A percentile compares a stretch with the other conserved stretches of the same genome.
Evolutionary conservation across 2,329 filamentous ascomycete genomes (phyloP).

Genomic region (Talaromyces sp.): DNA sequence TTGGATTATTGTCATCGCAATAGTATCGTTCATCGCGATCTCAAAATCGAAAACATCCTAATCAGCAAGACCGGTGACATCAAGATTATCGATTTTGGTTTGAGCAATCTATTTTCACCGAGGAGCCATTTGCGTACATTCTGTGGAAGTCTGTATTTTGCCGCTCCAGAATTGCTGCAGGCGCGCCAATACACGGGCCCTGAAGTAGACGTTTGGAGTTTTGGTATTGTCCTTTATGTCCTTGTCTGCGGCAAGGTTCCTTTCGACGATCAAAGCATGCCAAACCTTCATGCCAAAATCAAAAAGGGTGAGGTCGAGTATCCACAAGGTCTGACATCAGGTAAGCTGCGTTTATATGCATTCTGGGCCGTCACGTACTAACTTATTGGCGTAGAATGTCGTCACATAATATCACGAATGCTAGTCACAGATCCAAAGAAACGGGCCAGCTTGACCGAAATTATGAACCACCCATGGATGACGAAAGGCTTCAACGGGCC

Average conservation of each 20-base stretch:
- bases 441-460: constrained; percentile 81
- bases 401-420: constrained; percentile 89
- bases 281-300: constrained; percentile 95
- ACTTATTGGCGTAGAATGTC: constrained; percentile 67
- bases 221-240: constrained; percentile 96
- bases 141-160: constrained; percentile 96
- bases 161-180: constrained; percentile 88
- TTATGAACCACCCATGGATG: constrained; percentile 95
- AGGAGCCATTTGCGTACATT: constrained; percentile 87
- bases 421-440: constrained; percentile 88
- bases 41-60: constrained; percentile 98
- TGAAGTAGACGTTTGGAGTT: constrained; percentile 98
- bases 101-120: constrained; percentile 93
- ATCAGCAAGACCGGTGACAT: constrained; percentile 99
- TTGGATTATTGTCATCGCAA: constrained; percentile 97
- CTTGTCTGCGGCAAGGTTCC: constrained; percentile 96
- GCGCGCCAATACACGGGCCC: constrained; percentile 92
- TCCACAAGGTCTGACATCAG: constrained; percentile 83
- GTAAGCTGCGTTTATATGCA: constrained; percentile 51
- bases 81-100: constrained; percentile 97
- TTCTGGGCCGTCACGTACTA: constrained; percentile 30
- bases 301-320: constrained; percentile 97
- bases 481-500: constrained; percentile 81
- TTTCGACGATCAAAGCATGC: constrained; percentile 99
- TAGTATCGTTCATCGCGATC: constrained; percentile 93